These are phyloP conservation scores for Schizophyllum amplum DNA, from an alignment of 1,284 basidiomycete species.

Conservation along the genomic window DNA sequence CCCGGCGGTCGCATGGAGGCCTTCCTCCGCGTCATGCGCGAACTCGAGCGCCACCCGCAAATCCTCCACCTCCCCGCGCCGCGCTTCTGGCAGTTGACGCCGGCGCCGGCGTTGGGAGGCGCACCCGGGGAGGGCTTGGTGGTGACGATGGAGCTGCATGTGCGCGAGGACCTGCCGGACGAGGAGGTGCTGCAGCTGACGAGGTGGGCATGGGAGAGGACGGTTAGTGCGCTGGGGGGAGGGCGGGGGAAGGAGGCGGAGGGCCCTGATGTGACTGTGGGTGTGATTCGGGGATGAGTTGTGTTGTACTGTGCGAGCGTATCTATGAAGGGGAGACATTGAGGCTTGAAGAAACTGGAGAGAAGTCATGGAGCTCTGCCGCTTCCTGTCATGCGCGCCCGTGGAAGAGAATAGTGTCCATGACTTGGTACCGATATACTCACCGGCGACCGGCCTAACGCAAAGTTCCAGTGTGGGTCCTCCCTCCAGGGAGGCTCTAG, in stretches of 20 bases:
- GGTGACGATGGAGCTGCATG: slow-evolving; percentile 77
- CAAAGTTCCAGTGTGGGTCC: no score
- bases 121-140: slow-evolving; percentile 36
- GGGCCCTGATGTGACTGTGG: slow-evolving; percentile 29
- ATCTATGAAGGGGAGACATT: no score
- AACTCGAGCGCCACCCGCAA: slow-evolving; percentile 74
- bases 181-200: slow-evolving; percentile 68
- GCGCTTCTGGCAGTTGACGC: slow-evolving; percentile 81
- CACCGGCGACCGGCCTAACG: no score
- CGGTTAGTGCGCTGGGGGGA: slow-evolving; percentile 33
- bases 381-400: no score
- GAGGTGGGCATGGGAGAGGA: slow-evolving; percentile 63
- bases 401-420: no score
- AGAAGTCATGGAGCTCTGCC: no score
- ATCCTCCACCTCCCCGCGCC: slow-evolving; percentile 74
- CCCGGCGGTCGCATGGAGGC: slow-evolving; percentile 64
- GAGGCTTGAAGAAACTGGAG: no score
- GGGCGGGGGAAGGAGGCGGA: slow-evolving; percentile 18
- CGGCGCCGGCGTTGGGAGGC: slow-evolving; percentile 21
- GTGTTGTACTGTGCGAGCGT: no score
- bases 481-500: no score
- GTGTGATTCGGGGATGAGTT: slow-evolving; percentile 26
- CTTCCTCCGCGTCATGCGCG: slow-evolving; percentile 72
- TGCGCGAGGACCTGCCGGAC: slow-evolving; percentile 61
- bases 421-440: no score